Evolutionary conservation across 225 moss, liverwort and hornwort genomes (phyloP).

Genomic region (Ulota crispa): DNA sequence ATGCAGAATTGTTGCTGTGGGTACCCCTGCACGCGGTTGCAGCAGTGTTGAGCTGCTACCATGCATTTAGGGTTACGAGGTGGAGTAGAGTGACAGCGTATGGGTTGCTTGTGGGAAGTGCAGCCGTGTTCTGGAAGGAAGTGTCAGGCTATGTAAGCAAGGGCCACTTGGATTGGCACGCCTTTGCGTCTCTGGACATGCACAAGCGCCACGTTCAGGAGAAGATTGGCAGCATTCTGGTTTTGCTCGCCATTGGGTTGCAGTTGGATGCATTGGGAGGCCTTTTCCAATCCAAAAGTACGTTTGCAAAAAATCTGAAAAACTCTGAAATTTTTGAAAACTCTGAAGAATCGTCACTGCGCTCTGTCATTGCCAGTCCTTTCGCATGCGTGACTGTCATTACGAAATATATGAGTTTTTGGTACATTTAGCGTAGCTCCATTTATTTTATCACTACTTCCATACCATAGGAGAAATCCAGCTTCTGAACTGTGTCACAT

Average conservation of each 20-base stretch:
- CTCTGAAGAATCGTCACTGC: not conserved
- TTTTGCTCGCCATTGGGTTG: slow-evolving; percentile 47
- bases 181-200: slow-evolving; percentile 52
- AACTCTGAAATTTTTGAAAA: not conserved
- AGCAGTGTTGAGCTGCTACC: slow-evolving; percentile 45
- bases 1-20: slow-evolving; percentile 47
- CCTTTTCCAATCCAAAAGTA: slow-evolving; percentile 13
- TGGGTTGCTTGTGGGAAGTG: slow-evolving; percentile 31
- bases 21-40: slow-evolving; percentile 52
- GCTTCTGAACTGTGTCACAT: not conserved
- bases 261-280: slow-evolving; percentile 35
- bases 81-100: slow-evolving; percentile 39
- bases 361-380: no score
- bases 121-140: slow-evolving; percentile 32
- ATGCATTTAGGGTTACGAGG: slow-evolving; percentile 37
- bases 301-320: not conserved
- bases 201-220: slow-evolving; percentile 42
- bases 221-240: slow-evolving; percentile 54
- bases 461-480: not conserved
- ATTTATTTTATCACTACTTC: not conserved
- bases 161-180: slow-evolving; percentile 40
- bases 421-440: no score
- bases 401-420: no score
- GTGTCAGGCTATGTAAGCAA: slow-evolving; percentile 17
- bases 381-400: no score